A percentile compares a stretch with the other conserved stretches of the same genome.
Evolutionary conservation across 1,139 yeast genomes (phyloP).

Genomic region (Pichia sp.): DNA sequence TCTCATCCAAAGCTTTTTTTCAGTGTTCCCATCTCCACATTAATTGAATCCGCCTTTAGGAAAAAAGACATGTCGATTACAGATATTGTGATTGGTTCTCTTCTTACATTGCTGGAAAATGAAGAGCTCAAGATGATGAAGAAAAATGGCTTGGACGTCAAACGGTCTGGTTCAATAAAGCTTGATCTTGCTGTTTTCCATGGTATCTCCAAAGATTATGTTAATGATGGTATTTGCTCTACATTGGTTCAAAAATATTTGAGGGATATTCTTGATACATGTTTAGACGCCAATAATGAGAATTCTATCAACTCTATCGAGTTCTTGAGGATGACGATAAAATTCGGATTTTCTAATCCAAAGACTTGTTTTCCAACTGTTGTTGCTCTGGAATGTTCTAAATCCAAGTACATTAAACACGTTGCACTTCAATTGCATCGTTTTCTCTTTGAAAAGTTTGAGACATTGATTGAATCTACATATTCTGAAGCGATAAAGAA

Average conservation of each 20-base stretch:
- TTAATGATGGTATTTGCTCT: constrained; percentile 66
- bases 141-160: constrained; percentile 31
- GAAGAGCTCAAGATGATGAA: constrained; percentile 44
- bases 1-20: constrained; percentile 57
- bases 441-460: constrained; percentile 56
- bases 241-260: constrained; percentile 63
- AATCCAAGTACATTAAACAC: constrained; percentile 34
- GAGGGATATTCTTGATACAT: constrained; percentile 38
- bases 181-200: constrained; percentile 48
- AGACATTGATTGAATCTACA: constrained; percentile 59
- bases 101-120: constrained; percentile 45
- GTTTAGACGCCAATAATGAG: constrained; percentile 29
- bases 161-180: constrained; percentile 27
- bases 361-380: constrained; percentile 59
- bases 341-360: constrained; percentile 70
- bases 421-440: constrained; percentile 48
- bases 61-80: constrained; percentile 32
- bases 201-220: constrained; percentile 39
- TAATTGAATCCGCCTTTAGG: constrained; percentile 47
- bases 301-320: constrained; percentile 42
- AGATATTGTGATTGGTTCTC: constrained; percentile 45
- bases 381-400: constrained; percentile 61
- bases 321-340: constrained; percentile 48
- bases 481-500: constrained; percentile 57
- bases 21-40: constrained; percentile 42